Conservation (phyloP, 345 rosid species). For the Gossypium turneri region DNA sequence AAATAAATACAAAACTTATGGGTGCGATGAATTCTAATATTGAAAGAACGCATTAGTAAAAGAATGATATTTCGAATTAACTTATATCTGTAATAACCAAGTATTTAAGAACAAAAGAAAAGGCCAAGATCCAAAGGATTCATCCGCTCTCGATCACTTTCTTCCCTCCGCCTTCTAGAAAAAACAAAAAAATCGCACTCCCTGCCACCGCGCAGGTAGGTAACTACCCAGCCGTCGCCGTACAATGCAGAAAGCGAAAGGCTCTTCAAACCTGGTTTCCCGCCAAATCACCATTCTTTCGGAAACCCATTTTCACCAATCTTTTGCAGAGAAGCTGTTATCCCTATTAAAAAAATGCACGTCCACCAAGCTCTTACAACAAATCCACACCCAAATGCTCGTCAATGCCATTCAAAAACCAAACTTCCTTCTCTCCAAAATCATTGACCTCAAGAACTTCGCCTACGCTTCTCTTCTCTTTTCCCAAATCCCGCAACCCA, state of each 20-base stretch:
- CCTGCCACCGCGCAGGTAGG: neutral
- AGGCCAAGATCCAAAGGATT: no score
- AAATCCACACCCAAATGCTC: constrained; percentile 72
- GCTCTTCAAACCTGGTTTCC: neutral
- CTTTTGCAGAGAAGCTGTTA: constrained; percentile 31
- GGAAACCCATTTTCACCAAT: neutral
- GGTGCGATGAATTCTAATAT: no score
- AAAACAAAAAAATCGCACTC: no score
- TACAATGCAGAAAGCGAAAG: constrained; percentile 5
- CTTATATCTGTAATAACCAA: no score
- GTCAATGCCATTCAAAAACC: constrained; percentile 39
- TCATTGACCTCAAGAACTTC: constrained; percentile 55
- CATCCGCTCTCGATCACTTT: no score
- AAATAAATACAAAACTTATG: no score
- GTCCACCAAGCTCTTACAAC: constrained; percentile 38
- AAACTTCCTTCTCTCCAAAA: constrained; percentile 61
- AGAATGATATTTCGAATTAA: no score
- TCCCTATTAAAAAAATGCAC: constrained; percentile 39
- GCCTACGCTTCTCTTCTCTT: constrained; percentile 58
- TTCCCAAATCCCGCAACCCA: constrained; percentile 45
- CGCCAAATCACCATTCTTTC: neutral
- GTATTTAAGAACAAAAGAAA: no score
- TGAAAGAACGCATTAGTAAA: no score
- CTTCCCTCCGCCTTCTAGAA: no score
- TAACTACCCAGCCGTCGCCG: neutral